Conservation (phyloP, 2,329 filamentous ascomycete species). For the Akanthomyces muscarius region DNA sequence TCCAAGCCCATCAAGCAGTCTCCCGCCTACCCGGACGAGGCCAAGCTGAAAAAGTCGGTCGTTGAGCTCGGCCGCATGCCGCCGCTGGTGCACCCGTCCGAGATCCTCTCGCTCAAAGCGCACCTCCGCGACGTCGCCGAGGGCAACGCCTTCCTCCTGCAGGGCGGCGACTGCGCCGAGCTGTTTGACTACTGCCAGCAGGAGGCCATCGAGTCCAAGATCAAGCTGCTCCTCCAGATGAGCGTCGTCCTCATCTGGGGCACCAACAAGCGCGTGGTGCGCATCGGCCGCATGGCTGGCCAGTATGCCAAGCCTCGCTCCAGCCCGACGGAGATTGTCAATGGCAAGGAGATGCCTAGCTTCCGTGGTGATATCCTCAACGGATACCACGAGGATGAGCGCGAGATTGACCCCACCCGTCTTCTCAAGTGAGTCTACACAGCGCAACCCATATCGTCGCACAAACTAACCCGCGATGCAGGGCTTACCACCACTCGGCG, state of each 20-base stretch:
- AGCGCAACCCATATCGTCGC: neutral
- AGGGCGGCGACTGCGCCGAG: conserved; percentile 96
- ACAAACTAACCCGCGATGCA: conserved; percentile 26
- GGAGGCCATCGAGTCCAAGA: conserved; percentile 87
- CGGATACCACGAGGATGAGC: conserved; percentile 71
- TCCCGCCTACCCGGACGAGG: conserved; percentile 63
- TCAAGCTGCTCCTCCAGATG: conserved; percentile 96
- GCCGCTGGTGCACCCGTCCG: conserved; percentile 72
- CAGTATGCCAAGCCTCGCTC: conserved; percentile 97
- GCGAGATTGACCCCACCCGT: conserved; percentile 75
- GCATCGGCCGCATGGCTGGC: conserved; percentile 93
- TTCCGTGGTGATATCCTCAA: conserved; percentile 97
- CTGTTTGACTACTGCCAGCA: conserved; percentile 95
- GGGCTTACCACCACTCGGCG: conserved; percentile 93
- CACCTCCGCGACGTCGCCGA: conserved; percentile 80
- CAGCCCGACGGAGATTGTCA: conserved; percentile 75
- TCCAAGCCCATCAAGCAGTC: conserved; percentile 75
- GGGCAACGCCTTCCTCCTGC: conserved; percentile 88
- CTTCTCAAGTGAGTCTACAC: conserved; percentile 59
- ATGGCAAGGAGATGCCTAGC: conserved; percentile 77
- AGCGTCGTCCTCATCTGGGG: conserved; percentile 93
- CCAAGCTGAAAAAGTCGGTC: conserved; percentile 56
- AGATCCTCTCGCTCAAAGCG: conserved; percentile 75
- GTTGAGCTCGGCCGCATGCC: conserved; percentile 65
- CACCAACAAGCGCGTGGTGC: conserved; percentile 73